Conservation (phyloP, 106 monocot species). For the Dactylorhiza incarnata region DNA sequence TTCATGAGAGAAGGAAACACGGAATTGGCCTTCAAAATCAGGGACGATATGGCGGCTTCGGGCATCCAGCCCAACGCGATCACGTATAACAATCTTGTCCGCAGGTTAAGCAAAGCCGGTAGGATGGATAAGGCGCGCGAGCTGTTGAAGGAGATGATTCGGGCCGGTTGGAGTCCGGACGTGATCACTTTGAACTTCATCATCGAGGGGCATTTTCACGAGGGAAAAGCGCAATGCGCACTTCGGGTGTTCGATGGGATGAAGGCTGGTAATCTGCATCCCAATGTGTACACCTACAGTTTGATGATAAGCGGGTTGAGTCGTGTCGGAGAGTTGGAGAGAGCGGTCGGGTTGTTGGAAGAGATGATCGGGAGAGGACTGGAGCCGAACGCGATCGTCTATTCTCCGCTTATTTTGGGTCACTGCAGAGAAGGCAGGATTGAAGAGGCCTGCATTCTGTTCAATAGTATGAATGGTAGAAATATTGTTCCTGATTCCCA, state of each 20-base stretch:
- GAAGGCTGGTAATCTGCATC: constrained; percentile 27
- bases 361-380: constrained; percentile 48
- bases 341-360: constrained; percentile 32
- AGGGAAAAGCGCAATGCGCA: constrained; percentile 18
- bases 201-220: constrained; percentile 53
- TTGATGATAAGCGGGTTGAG: constrained; percentile 49
- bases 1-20: constrained; percentile 55
- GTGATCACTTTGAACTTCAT: constrained; percentile 49
- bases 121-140: constrained; percentile 44
- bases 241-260: constrained; percentile 48
- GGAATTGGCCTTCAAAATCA: constrained; percentile 51
- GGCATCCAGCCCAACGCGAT: constrained; percentile 41
- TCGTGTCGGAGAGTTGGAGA: constrained; percentile 15
- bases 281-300: constrained; percentile 50
- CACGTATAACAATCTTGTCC: constrained; percentile 61
- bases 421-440: constrained; percentile 41
- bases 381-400: constrained; percentile 43
- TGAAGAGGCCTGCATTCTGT: constrained; percentile 34
- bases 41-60: constrained; percentile 46
- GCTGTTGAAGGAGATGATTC: constrained; percentile 53
- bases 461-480: constrained; percentile 40
- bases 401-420: constrained; percentile 42
- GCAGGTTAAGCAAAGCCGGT: constrained; percentile 50
- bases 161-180: constrained; percentile 40
- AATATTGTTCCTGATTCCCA: constrained; percentile 46